Percentiles rank a stretch among this genome's conserved stretches.
Evolutionary conservation across 768 basidiomycete genomes (phyloP).

Genomic region (Hygrocybe punicea): DNA sequence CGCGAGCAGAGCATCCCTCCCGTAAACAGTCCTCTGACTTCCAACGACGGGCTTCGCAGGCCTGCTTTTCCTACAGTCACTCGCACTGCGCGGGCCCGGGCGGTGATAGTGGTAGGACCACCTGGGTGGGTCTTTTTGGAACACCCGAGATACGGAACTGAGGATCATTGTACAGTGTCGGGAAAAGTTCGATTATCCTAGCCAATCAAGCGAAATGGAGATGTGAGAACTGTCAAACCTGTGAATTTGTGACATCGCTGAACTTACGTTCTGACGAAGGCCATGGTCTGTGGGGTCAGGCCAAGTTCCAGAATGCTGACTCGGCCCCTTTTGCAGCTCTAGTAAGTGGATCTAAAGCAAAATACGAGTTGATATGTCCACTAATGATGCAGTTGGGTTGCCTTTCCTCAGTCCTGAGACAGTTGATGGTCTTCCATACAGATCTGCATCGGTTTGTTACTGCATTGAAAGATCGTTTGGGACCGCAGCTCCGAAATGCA

Average conservation of each 20-base stretch:
- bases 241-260: not conserved
- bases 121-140: slow-evolving; percentile 47
- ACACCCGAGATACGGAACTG: slow-evolving; percentile 4
- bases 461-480: slow-evolving; percentile 55
- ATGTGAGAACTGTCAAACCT: slow-evolving; percentile 36
- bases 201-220: slow-evolving; percentile 72
- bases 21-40: slow-evolving; percentile 27
- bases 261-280: slow-evolving; percentile 30
- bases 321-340: slow-evolving; percentile 68
- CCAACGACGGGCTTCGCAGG: slow-evolving; percentile 45
- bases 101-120: slow-evolving; percentile 59
- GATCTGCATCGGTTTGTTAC: slow-evolving; percentile 66
- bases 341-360: slow-evolving; percentile 32
- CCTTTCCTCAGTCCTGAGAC: slow-evolving; percentile 66
- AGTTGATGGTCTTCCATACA: slow-evolving; percentile 70
- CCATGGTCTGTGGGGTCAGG: slow-evolving; percentile 74
- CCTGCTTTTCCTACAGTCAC: slow-evolving; percentile 43
- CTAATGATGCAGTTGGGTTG: slow-evolving; percentile 49
- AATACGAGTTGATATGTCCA: not conserved
- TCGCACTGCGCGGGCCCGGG: slow-evolving; percentile 51
- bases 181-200: slow-evolving; percentile 71
- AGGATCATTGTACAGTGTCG: slow-evolving; percentile 41
- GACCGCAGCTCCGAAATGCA: slow-evolving; percentile 66
- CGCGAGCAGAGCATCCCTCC: slow-evolving; percentile 4
- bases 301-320: slow-evolving; percentile 64